Evolutionary conservation across 176 grass and related monocot genomes (phyloP).

Genomic region (Musa troglodytarum): DNA sequence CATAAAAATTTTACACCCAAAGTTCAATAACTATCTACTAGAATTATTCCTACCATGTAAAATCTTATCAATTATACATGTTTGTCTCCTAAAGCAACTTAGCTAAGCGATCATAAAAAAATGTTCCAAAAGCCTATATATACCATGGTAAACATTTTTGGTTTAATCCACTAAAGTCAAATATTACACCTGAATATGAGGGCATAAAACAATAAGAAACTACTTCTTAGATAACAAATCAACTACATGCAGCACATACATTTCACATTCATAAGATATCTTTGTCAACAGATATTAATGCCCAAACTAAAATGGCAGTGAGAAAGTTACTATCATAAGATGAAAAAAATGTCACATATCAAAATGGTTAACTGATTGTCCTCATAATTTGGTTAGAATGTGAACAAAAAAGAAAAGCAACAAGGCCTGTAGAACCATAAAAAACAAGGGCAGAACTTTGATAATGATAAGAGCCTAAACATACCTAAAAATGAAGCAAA

Average conservation of each 20-base stretch:
- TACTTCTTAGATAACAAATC: not conserved
- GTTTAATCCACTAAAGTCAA: not conserved
- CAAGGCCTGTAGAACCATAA: not conserved
- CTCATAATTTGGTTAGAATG: not conserved
- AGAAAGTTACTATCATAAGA: not conserved
- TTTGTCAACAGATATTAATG: not conserved
- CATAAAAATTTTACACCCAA: not conserved
- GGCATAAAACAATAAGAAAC: not conserved
- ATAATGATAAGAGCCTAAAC: not conserved
- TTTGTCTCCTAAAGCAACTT: not conserved
- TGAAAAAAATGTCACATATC: not conserved
- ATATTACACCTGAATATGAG: not conserved
- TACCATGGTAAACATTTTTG: not conserved
- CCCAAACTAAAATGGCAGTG: not conserved
- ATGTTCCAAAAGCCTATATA: not conserved
- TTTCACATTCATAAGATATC: not conserved
- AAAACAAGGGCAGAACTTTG: not conserved
- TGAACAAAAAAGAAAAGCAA: not conserved
- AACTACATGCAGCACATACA: not conserved
- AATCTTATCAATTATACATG: not conserved
- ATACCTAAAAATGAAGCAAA: conserved; percentile 63
- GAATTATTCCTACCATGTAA: not conserved
- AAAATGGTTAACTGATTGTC: not conserved
- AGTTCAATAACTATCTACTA: not conserved
- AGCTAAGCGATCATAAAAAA: not conserved